Conservation (phyloP, 1,139 yeast species). For the Ogataea hybrid region DNA sequence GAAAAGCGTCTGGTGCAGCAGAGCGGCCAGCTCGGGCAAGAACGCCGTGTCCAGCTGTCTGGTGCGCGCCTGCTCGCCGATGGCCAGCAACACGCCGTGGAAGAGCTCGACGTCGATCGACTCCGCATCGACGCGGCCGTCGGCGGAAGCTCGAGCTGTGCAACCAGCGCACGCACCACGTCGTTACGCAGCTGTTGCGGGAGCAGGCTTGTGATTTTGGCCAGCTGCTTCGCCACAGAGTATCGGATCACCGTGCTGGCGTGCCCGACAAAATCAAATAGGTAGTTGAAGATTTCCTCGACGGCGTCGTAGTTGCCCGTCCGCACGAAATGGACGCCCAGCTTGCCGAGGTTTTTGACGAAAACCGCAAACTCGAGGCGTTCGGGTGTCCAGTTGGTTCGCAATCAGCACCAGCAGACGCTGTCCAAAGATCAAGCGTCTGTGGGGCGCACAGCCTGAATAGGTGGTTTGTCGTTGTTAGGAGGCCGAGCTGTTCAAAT, state of each 20-base stretch:
- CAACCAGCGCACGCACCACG: slow-evolving; percentile 33
- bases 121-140: slow-evolving; percentile 18
- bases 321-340: slow-evolving; percentile 28
- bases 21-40: slow-evolving; percentile 27
- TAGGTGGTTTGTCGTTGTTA: slow-evolving; percentile 23
- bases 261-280: slow-evolving; percentile 34
- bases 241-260: slow-evolving; percentile 41
- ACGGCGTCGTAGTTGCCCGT: slow-evolving; percentile 32
- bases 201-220: slow-evolving; percentile 36
- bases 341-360: slow-evolving; percentile 38
- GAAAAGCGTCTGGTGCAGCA: slow-evolving; percentile 41
- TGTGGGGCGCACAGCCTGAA: slow-evolving; percentile 16
- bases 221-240: slow-evolving; percentile 45
- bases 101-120: slow-evolving; percentile 35
- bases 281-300: slow-evolving; percentile 42
- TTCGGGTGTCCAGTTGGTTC: slow-evolving; percentile 10
- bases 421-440: slow-evolving; percentile 6
- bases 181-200: slow-evolving; percentile 34
- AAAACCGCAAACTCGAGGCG: slow-evolving; percentile 23
- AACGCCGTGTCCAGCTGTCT: slow-evolving; percentile 27
- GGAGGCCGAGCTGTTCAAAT: slow-evolving; percentile 17
- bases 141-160: slow-evolving; percentile 27
- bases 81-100: slow-evolving; percentile 44
- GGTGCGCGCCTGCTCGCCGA: slow-evolving; percentile 40
- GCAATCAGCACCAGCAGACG: slow-evolving; percentile 16